Conservation (phyloP, 345 rosid species). For the Boechera stricta region DNA sequence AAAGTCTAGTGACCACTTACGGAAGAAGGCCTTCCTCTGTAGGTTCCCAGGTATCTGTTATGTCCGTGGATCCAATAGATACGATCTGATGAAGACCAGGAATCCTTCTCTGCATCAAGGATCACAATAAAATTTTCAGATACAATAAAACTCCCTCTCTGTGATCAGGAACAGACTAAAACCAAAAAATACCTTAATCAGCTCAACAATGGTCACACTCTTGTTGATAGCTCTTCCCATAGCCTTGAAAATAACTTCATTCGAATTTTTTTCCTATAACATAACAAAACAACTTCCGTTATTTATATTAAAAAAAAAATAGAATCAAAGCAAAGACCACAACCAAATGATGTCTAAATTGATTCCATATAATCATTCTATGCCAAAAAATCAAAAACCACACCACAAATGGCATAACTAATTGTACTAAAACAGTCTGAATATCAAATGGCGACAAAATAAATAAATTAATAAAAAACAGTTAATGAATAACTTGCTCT, state of each 20-base stretch:
- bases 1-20: conserved; percentile 45
- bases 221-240: conserved; percentile 99
- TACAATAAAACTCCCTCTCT: neutral
- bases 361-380: neutral
- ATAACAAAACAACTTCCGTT: neutral
- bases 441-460: neutral
- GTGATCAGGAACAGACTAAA: neutral
- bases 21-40: conserved; percentile 95
- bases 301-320: neutral
- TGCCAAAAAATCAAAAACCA: neutral
- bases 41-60: conserved; percentile 95
- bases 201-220: conserved; percentile 91
- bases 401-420: neutral
- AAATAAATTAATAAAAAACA: neutral
- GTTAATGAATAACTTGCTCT: neutral
- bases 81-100: conserved; percentile 92
- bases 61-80: conserved; percentile 87
- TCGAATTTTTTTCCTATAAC: conserved; percentile 71
- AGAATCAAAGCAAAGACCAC: neutral
- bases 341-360: neutral
- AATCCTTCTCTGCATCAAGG: conserved; percentile 77
- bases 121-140: conserved; percentile 30
- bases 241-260: conserved; percentile 88
- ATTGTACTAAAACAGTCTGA: neutral
- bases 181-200: conserved; percentile 65